Evolutionary conservation across 345 rosid species (phyloP), one percentile per base, ranked within the genome.

Genomic region (Linum trigynum): DNA sequence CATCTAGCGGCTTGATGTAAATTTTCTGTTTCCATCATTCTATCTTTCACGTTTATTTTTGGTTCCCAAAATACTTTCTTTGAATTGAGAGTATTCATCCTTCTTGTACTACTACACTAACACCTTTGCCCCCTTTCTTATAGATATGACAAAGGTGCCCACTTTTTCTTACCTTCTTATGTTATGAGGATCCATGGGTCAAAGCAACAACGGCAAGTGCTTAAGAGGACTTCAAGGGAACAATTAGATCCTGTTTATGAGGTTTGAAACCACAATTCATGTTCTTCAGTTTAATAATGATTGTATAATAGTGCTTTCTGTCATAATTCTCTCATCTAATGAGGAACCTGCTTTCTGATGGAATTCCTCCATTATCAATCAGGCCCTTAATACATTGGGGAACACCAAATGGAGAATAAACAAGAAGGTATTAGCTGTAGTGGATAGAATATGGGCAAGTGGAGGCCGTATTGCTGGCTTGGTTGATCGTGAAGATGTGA

Each of bases 331-430:
- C 17, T 56, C n/a, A 11, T 56, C 7, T 11, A n/a, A 12, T 57
- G 38, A 57, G 8, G 36, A 9, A 9, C 7, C 7, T n/a, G 61
- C 11, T 57, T 23, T 23, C 32, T 23, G 32, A 23, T 16, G 61
- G 61, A 17, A 9, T 17, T 57, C 12, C 16, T 57, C 10, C 38
- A 57, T 72, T 70, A 62, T 71, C 68, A 64, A 72, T 66, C 86
- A 95, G 99, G 99, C 96, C 48, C 75, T 95, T 72, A 84, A 95
- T 83, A 95, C 96, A 3, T 86, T 95, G 40, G 99, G 99, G 76
- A 84, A 81, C 73, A 83, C 97, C 65, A 95, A 91, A 72, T 95
- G 97, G 99, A 87, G 92, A 70, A 76, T 95, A 63, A 95, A 87
- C 72, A 91, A 81, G 71, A 84, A 82, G 83, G 73, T 91, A 50